A percentile compares a stretch with the other conserved stretches of the same genome.
Conservation (phyloP, 208 protist species). For the Cochliopodium minus region DNA sequence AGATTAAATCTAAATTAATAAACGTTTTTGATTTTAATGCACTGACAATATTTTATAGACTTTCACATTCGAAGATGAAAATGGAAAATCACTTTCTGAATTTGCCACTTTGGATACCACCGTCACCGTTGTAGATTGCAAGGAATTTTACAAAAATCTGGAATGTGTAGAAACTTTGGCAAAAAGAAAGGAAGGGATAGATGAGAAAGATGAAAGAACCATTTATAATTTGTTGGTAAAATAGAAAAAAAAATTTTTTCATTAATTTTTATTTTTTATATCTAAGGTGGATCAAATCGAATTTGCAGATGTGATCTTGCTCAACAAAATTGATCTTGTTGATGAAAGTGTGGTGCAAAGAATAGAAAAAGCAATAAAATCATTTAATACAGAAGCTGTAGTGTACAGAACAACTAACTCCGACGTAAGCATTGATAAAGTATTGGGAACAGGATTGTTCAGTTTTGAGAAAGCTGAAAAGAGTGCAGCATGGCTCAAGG, state of each 20-base stretch:
- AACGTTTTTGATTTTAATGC: not conserved
- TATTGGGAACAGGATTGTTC: slow-evolving; percentile 40
- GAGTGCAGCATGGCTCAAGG: slow-evolving; percentile 23
- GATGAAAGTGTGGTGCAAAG: slow-evolving; percentile 13
- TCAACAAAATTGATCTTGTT: slow-evolving; percentile 63
- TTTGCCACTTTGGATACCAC: slow-evolving; percentile 29
- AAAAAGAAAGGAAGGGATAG: not conserved
- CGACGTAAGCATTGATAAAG: slow-evolving; percentile 19
- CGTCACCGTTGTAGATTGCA: slow-evolving; percentile 42
- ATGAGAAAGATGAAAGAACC: slow-evolving; percentile 7
- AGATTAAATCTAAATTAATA: slow-evolving; percentile 24
- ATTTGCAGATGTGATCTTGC: slow-evolving; percentile 55
- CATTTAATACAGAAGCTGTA: slow-evolving; percentile 47
- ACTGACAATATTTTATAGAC: too few species aligned
- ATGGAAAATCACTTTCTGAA: not conserved
- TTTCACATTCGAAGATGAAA: slow-evolving; percentile 4
- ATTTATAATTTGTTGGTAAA: slow-evolving; percentile 10
- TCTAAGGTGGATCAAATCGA: slow-evolving; percentile 57
- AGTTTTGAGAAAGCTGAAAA: slow-evolving; percentile 27
- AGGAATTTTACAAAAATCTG: slow-evolving; percentile 23
- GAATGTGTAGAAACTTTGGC: slow-evolving; percentile 10
- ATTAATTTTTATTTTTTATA: too few species aligned
- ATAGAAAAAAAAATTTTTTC: slow-evolving; percentile 32
- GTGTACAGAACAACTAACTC: slow-evolving; percentile 24
- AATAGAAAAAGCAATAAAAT: slow-evolving; percentile 22